Evolutionary conservation across 495 filamentous ascomycete species (phyloP).

Genomic region (Haplographium delicatum): DNA sequence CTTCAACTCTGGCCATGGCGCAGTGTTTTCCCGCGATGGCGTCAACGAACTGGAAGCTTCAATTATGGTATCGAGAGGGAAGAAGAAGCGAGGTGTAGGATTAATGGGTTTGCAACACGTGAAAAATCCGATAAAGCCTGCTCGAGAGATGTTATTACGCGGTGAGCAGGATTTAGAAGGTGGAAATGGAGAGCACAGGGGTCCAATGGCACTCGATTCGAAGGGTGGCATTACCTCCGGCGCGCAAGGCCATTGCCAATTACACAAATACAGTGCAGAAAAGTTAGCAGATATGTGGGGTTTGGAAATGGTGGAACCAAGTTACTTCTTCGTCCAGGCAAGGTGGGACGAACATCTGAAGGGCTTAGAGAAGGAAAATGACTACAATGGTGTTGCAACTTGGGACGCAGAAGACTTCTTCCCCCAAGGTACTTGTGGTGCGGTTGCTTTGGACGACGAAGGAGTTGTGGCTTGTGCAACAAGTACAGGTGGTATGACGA

Average conservation of each 20-base stretch:
- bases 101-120: conserved; percentile 66
- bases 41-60: conserved; percentile 83
- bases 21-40: conserved; percentile 79
- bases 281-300: conserved; percentile 59
- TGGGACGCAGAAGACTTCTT: conserved; percentile 56
- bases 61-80: conserved; percentile 78
- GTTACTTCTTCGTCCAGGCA: conserved; percentile 73
- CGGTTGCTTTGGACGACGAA: conserved; percentile 63
- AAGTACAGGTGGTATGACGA: conserved; percentile 83
- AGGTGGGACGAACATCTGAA: conserved; percentile 79
- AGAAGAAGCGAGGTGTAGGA: conserved; percentile 70
- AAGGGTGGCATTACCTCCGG: conserved; percentile 9
- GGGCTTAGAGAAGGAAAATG: conserved; percentile 52
- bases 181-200: conserved; percentile 28
- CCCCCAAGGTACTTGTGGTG: conserved; percentile 80
- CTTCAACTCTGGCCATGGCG: conserved; percentile 82
- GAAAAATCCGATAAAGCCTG: conserved; percentile 75
- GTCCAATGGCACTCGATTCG: conserved; percentile 8
- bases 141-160: conserved; percentile 62
- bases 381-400: conserved; percentile 25
- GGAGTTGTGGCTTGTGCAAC: conserved; percentile 76
- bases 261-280: conserved; percentile 66
- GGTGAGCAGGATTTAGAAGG: conserved; percentile 46
- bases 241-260: conserved; percentile 60
- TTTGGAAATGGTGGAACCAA: conserved; percentile 55